A percentile compares a stretch with the other conserved stretches of the same genome.
phyloP scores from a whole-genome alignment of 176 grass and related monocot genomes.

The Aegilops longissima region DNA sequence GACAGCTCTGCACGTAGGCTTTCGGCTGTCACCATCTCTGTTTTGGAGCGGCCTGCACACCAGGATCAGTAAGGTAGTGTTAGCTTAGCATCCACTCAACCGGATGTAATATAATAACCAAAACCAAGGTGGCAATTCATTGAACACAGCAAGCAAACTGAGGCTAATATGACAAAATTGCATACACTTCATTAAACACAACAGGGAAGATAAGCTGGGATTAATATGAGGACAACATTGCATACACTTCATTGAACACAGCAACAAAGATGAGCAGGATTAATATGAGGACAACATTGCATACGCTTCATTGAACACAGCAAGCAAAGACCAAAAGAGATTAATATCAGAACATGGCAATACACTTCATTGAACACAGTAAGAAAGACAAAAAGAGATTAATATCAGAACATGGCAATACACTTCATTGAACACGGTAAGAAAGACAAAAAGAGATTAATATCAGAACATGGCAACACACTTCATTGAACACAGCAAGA shows the following conservation, averaged over 20 bases:
- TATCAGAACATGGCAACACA: not conserved
- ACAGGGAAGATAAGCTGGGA: not conserved
- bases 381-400: not conserved
- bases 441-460: not conserved
- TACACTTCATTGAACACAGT: no score
- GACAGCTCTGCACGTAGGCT: constrained; percentile 20
- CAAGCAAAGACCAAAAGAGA: not conserved
- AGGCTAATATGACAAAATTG: not conserved
- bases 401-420: not conserved
- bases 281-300: not conserved
- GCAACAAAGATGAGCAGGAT: not conserved
- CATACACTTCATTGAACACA: not conserved
- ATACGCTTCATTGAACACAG: not conserved
- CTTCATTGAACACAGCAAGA: not conserved
- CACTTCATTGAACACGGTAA: no score
- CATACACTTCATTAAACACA: not conserved
- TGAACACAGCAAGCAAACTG: not conserved
- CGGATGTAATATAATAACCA: not conserved
- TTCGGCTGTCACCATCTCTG: constrained; percentile 12
- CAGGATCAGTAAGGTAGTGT: not conserved
- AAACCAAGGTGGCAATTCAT: not conserved
- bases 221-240: not conserved
- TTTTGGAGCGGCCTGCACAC: not conserved
- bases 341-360: not conserved
- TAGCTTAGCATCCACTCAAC: not conserved